Conservation (phyloP, 371 early-diverging fungal species). For the Mycotypha africana region DNA sequence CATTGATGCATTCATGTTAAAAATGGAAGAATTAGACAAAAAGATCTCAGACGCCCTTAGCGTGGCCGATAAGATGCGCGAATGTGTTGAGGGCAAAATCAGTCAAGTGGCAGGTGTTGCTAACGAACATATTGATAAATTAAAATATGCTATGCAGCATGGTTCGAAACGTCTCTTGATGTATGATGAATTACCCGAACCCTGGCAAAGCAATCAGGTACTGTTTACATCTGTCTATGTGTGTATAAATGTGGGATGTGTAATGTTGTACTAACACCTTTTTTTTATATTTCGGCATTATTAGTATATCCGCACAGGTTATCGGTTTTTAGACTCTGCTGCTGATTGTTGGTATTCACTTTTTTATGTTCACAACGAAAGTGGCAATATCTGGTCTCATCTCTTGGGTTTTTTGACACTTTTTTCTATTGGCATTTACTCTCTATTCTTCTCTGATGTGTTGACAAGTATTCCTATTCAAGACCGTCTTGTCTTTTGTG, state of each 20-base stretch:
- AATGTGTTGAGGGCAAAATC: conserved; percentile 31
- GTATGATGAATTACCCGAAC: conserved; percentile 44
- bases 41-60: conserved; percentile 37
- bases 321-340: conserved; percentile 66
- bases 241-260: too few species aligned
- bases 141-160: conserved; percentile 31
- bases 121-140: conserved; percentile 34
- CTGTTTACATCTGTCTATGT: too few species aligned
- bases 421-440: conserved; percentile 45
- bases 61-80: conserved; percentile 30
- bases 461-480: conserved; percentile 43
- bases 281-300: too few species aligned
- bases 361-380: conserved; percentile 78
- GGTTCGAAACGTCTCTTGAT: conserved; percentile 33
- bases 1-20: conserved; percentile 39
- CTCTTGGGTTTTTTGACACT: conserved; percentile 64
- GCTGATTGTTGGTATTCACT: conserved; percentile 63
- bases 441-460: conserved; percentile 39
- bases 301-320: conserved; percentile 60
- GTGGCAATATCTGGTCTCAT: conserved; percentile 82
- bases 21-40: conserved; percentile 43
- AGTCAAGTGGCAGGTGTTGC: conserved; percentile 34
- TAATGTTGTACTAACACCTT: conserved; percentile 5
- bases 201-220: conserved; percentile 46
- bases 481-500: conserved; percentile 51